Percentiles rank a stretch among this genome's conserved stretches.
Evolutionary conservation across 345 rosid species (phyloP).

Genomic region (Adansonia digitata): DNA sequence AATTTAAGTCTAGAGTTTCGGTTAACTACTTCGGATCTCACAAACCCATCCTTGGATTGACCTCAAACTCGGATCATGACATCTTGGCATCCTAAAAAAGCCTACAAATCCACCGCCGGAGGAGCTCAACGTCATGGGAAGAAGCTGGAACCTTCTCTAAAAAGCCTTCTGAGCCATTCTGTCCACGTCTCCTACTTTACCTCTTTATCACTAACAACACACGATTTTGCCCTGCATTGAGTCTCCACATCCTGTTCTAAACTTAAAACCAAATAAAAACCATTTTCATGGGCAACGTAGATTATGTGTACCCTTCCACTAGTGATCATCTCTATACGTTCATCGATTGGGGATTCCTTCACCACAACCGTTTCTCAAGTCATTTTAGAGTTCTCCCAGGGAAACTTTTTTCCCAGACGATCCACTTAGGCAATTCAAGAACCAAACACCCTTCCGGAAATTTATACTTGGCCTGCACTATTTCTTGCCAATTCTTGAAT

Average conservation of each 20-base stretch:
- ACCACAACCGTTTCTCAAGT: constrained; percentile 55
- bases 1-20: no score
- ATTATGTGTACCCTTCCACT: constrained; percentile 16
- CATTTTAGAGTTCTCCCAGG: constrained; percentile 52
- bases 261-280: not conserved
- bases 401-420: constrained; percentile 90
- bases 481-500: no score
- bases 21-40: no score
- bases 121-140: no score
- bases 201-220: no score
- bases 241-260: not conserved
- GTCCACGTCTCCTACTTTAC: no score
- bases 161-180: no score
- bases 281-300: constrained; percentile 28
- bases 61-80: no score
- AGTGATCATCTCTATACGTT: not conserved
- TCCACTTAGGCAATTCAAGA: constrained; percentile 70
- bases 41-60: no score
- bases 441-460: constrained; percentile 43
- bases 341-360: constrained; percentile 57
- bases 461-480: constrained; percentile 46
- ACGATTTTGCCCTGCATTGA: not conserved
- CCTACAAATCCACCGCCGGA: no score
- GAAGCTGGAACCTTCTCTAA: no score
- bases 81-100: no score